Evolutionary conservation across 1,284 basidiomycete genomes (phyloP).

Genomic region (Pseudozyma flocculosa): DNA sequence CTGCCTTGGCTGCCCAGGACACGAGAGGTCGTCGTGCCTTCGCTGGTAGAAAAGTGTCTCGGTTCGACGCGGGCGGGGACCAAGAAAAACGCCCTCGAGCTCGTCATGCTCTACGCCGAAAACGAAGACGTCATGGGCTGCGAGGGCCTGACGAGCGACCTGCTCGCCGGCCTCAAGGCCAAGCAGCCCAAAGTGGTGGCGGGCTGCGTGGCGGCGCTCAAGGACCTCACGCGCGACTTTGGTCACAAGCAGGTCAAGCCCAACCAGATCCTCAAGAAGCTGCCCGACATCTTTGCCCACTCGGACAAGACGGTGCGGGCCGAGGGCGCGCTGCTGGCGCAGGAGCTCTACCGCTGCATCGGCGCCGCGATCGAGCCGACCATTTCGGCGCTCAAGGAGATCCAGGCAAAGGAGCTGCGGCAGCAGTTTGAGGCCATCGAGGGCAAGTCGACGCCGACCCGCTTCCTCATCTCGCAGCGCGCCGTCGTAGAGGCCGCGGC

Average conservation of each 20-base stretch:
- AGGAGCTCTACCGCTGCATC: constrained; percentile 81
- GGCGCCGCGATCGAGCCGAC: constrained; percentile 84
- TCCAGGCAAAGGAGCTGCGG: constrained; percentile 95
- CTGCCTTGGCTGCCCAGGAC: constrained; percentile 61
- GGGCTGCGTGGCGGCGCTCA: constrained; percentile 75
- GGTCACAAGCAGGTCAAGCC: constrained; percentile 76
- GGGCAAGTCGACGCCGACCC: constrained; percentile 76
- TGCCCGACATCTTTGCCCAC: constrained; percentile 93
- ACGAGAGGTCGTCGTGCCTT: constrained; percentile 76
- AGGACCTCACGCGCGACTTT: constrained; percentile 74
- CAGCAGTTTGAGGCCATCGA: constrained; percentile 85
- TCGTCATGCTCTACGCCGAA: constrained; percentile 86
- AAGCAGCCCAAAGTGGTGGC: constrained; percentile 96
- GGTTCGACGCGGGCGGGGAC: constrained; percentile 83
- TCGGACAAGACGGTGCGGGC: constrained; percentile 93
- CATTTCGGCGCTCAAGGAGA: constrained; percentile 89
- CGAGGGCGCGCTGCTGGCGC: constrained; percentile 78
- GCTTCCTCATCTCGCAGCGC: constrained; percentile 76
- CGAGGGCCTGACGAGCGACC: constrained; percentile 79
- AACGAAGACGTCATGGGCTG: constrained; percentile 76
- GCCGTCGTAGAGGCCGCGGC: constrained; percentile 25
- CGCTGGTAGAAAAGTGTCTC: constrained; percentile 92
- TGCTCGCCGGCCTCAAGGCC: constrained; percentile 79
- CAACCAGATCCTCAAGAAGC: constrained; percentile 74
- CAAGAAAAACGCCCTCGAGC: constrained; percentile 83